Evolutionary conservation across 148 eudicot species (phyloP).

Genomic region (Nepenthes gracilis): DNA sequence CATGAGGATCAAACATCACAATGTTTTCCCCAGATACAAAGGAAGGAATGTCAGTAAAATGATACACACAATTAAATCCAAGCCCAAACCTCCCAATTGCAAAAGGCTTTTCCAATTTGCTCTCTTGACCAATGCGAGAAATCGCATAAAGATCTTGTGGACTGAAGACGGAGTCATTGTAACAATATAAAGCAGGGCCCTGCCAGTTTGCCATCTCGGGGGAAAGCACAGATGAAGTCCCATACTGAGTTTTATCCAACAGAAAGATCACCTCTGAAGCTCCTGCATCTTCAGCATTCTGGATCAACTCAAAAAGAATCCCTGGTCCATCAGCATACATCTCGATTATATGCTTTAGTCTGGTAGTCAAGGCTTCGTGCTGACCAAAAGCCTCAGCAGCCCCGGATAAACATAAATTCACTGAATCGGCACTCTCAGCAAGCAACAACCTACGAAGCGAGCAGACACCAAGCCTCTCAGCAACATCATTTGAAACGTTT

Average conservation of each 20-base stretch:
- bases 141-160: slow-evolving; percentile 90
- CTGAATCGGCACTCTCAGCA: slow-evolving; percentile 97
- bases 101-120: slow-evolving; percentile 93
- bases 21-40: slow-evolving; percentile 98
- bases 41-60: slow-evolving; percentile 87
- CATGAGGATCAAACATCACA: slow-evolving; percentile 99
- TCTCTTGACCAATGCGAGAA: slow-evolving; percentile 98
- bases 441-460: slow-evolving; percentile 90
- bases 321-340: slow-evolving; percentile 99
- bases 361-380: slow-evolving; percentile 97
- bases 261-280: slow-evolving; percentile 82
- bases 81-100: slow-evolving; percentile 98
- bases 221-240: slow-evolving; percentile 91
- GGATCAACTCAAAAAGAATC: slow-evolving; percentile 89
- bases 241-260: slow-evolving; percentile 88
- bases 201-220: slow-evolving; percentile 99
- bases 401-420: slow-evolving; percentile 91
- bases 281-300: slow-evolving; percentile 99
- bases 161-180: slow-evolving; percentile 86
- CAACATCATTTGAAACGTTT: slow-evolving; percentile 92
- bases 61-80: slow-evolving; percentile 96
- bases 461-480: slow-evolving; percentile 96
- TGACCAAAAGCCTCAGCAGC: slow-evolving; percentile 99
- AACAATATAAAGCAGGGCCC: slow-evolving; percentile 96
- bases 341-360: slow-evolving; percentile 95